A percentile compares a stretch with the other conserved stretches of the same genome.
These are phyloP conservation scores for Ceratocystis eucalypticola DNA, from an alignment of 2,329 filamentous ascomycete genomes.

Conservation along the genomic window DNA sequence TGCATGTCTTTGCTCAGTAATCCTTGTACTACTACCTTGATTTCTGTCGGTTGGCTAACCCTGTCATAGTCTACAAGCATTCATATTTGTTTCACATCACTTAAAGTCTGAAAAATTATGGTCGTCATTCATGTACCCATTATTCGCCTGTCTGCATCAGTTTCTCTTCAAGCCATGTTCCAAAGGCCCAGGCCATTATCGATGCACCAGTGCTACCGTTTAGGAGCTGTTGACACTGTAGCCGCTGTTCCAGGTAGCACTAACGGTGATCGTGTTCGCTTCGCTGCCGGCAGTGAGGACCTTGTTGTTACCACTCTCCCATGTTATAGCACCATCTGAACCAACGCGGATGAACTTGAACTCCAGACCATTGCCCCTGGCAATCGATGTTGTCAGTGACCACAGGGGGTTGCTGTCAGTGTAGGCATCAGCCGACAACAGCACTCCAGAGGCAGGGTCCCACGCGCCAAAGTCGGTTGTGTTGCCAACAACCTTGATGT, in stretches of 20 bases:
- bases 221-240: slow-evolving; percentile 13
- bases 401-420: slow-evolving; percentile 47
- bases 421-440: slow-evolving; percentile 46
- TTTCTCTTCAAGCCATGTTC: not conserved
- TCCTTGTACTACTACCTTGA: too few species aligned
- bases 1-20: too few species aligned
- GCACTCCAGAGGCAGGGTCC: slow-evolving; percentile 40
- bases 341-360: slow-evolving; percentile 58
- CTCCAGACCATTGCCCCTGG: slow-evolving; percentile 41
- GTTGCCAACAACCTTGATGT: slow-evolving; percentile 51
- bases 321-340: slow-evolving; percentile 40
- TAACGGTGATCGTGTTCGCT: slow-evolving; percentile 23
- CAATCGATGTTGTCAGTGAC: slow-evolving; percentile 41
- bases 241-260: slow-evolving; percentile 27
- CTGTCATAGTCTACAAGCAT: too few species aligned
- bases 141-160: not conserved
- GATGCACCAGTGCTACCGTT: not conserved
- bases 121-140: not conserved
- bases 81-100: not conserved
- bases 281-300: slow-evolving; percentile 27
- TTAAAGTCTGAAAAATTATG: not conserved
- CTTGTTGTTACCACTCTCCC: slow-evolving; percentile 50
- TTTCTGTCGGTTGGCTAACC: too few species aligned
- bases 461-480: slow-evolving; percentile 47
- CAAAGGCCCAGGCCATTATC: not conserved